A percentile compares a stretch with the other conserved stretches of the same genome.
Evolutionary conservation across 768 basidiomycete species (phyloP).

Genomic region (Daedalea quercina): DNA sequence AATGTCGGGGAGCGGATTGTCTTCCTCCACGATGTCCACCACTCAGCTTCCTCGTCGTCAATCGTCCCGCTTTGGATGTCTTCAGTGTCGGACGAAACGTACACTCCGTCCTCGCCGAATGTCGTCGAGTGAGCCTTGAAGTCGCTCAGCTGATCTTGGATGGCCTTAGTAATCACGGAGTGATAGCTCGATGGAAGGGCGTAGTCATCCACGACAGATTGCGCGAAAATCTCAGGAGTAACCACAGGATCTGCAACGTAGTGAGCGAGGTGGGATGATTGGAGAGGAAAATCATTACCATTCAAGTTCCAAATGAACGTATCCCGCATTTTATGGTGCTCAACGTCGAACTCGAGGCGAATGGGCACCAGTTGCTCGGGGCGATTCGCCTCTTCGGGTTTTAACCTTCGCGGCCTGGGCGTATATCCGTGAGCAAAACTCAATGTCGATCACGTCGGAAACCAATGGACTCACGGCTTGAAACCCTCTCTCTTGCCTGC

Average conservation of each 20-base stretch:
- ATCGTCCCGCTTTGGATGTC: conserved; percentile 35
- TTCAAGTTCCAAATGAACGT: conserved; percentile 97
- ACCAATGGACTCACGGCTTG: conserved; percentile 57
- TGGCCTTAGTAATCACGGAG: conserved; percentile 65
- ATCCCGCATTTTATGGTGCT: conserved; percentile 89
- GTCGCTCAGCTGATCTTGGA: conserved; percentile 84
- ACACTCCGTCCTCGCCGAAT: conserved; percentile 36
- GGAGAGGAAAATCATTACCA: conserved; percentile 44
- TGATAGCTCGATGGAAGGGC: conserved; percentile 60
- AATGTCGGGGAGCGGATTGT: conserved; percentile 34
- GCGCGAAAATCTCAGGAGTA: conserved; percentile 86
- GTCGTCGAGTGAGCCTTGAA: conserved; percentile 61
- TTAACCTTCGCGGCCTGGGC: conserved; percentile 53
- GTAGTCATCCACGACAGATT: conserved; percentile 89
- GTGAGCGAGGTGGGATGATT: not conserved
- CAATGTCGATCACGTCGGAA: not conserved
- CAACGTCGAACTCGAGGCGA: conserved; percentile 93
- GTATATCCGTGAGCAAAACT: conserved; percentile 2
- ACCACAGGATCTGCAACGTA: conserved; percentile 70
- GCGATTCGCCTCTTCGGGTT: conserved; percentile 47
- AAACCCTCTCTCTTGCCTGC: conserved; percentile 59
- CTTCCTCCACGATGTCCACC: conserved; percentile 74
- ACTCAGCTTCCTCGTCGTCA: conserved; percentile 42
- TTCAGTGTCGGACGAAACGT: conserved; percentile 26
- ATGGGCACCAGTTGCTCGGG: conserved; percentile 89